phyloP scores from a whole-genome alignment of 345 rosid genomes.

The Lumnitzera racemosa region DNA sequence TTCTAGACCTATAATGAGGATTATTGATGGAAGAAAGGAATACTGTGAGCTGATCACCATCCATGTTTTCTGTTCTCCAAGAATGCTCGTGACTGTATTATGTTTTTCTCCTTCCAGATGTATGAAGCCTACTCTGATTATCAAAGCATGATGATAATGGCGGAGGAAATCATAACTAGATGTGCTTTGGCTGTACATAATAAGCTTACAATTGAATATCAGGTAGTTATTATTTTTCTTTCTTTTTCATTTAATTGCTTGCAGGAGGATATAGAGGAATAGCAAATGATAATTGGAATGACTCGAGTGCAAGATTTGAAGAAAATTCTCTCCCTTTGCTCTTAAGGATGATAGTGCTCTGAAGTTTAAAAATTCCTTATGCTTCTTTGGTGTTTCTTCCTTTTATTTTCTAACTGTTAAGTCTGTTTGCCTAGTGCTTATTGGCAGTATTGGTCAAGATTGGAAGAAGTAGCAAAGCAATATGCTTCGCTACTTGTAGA shows the following conservation, averaged over 20 bases:
- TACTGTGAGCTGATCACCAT: background rate
- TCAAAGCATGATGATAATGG: slow-evolving; percentile 86
- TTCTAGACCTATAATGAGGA: background rate
- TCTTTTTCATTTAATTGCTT: background rate
- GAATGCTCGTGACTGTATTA: background rate
- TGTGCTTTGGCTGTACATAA: slow-evolving; percentile 81
- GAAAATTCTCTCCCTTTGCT: too few species aligned
- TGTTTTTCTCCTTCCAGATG: slow-evolving; percentile 40
- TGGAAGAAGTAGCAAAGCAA: too few species aligned
- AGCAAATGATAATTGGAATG: too few species aligned
- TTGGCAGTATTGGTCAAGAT: too few species aligned
- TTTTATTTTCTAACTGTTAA: too few species aligned
- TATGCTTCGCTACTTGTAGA: too few species aligned
- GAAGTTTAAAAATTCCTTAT: too few species aligned
- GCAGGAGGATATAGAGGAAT: too few species aligned
- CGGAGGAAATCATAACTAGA: slow-evolving; percentile 71
- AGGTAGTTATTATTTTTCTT: slow-evolving; percentile 33
- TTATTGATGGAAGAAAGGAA: background rate
- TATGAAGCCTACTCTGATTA: slow-evolving; percentile 95
- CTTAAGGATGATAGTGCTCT: too few species aligned
- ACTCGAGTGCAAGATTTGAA: too few species aligned
- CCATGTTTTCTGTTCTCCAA: background rate
- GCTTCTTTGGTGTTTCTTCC: too few species aligned
- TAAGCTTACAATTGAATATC: slow-evolving; percentile 72
- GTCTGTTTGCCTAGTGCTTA: too few species aligned